Conservation (phyloP, 2,329 filamentous ascomycete species). For the Alternaria dauci region DNA sequence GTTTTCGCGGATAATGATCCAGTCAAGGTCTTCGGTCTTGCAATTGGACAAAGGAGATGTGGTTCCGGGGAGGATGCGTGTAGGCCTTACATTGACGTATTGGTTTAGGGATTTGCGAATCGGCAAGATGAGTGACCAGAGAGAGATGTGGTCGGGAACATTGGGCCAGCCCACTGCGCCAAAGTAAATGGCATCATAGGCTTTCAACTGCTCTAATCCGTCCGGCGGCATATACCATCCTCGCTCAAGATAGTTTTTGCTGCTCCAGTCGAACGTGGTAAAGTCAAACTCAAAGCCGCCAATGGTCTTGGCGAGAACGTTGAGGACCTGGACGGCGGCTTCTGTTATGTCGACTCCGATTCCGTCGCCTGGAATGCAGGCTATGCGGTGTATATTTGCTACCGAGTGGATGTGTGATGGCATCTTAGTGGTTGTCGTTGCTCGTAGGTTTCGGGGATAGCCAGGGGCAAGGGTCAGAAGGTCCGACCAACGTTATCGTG, state of each 20-base stretch:
- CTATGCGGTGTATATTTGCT: slow-evolving; percentile 45
- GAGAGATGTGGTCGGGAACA: slow-evolving; percentile 71
- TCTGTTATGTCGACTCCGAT: slow-evolving; percentile 46
- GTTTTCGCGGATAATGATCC: slow-evolving; percentile 60
- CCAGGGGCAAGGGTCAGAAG: not conserved
- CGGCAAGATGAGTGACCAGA: slow-evolving; percentile 72
- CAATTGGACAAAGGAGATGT: slow-evolving; percentile 51
- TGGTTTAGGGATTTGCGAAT: slow-evolving; percentile 74
- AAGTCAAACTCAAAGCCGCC: slow-evolving; percentile 61
- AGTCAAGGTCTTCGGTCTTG: slow-evolving; percentile 53
- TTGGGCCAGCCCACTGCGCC: slow-evolving; percentile 67
- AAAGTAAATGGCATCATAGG: slow-evolving; percentile 66
- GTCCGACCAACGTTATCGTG: not conserved
- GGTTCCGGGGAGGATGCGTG: slow-evolving; percentile 55
- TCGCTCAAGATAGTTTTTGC: slow-evolving; percentile 59
- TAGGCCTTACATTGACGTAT: slow-evolving; percentile 71
- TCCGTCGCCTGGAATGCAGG: slow-evolving; percentile 45
- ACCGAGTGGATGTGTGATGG: slow-evolving; percentile 32
- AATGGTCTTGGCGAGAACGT: slow-evolving; percentile 55
- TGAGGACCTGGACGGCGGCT: slow-evolving; percentile 40
- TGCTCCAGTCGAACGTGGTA: slow-evolving; percentile 61
- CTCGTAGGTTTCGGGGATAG: not conserved
- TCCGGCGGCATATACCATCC: slow-evolving; percentile 64
- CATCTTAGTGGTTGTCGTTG: slow-evolving; percentile 26
- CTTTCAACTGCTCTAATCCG: slow-evolving; percentile 59